Evolutionary conservation across 208 protist species (phyloP), one percentile per base, ranked within the genome.

Genomic region (Acanthamoeba royreba): DNA sequence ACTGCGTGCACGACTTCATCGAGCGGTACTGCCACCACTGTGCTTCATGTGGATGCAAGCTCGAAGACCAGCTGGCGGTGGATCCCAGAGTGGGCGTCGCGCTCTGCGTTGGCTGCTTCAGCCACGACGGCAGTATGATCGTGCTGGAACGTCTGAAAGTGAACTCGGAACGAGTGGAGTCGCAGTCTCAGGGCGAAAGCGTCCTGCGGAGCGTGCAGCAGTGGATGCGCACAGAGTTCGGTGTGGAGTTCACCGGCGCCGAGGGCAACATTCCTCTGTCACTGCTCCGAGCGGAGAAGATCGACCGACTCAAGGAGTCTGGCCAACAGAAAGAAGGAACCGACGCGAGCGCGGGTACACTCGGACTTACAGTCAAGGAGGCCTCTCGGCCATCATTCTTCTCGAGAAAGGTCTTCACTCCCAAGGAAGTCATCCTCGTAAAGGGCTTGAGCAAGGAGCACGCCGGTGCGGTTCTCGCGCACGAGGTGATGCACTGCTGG

Each of bases 401-500:
- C 38, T 4, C 55, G 17, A 43, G 38, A n/a, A 90, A 72, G 47
- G 81, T 52, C 28, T 90, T 43, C 49, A 66, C 28, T 9, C 52
- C 55, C 49, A 92, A 46, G 22, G 45, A 92, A 43, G 87, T 92
- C 25, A 33, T 92, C 40, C 31, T 92, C 38, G 42, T 45, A 13
- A 47, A 79, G 43, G 87, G 87, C 4, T 61, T 92, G 0, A 92
- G 61, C 55, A 0, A 45, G 25, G 45, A 53, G 4, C 87, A 92
- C 28, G 61, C 87, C 17, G 87, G 87, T n/a, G 87, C 87, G 5
- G 87, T 92, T 11, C 40, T 92, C 31, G 87, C 87, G n/a, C 87
- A 92, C 38, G 87, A 92, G 58, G 4, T 92, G 87, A 72, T 92
- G 38, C 87, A 92, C 87, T 92, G 87, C 87, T 92, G 87, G 87